Conservation (phyloP, 176 grass and related monocot species). For the Oropetium thomaeum region DNA sequence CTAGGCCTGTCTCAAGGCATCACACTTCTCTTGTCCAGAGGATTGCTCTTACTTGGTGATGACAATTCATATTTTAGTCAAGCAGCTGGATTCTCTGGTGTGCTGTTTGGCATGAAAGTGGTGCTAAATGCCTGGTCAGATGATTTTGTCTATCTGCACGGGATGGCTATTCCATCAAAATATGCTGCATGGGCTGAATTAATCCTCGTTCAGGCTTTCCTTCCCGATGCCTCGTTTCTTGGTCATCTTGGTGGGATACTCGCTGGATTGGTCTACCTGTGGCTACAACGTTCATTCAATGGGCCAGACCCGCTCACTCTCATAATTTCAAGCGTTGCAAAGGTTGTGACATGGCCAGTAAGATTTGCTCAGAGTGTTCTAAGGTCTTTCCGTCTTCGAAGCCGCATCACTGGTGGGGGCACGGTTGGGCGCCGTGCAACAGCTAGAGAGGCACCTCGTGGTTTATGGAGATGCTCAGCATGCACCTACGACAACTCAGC, state of each 20-base stretch:
- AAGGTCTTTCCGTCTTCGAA: not conserved
- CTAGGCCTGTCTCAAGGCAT: conserved; percentile 79
- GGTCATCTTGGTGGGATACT: conserved; percentile 87
- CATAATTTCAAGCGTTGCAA: conserved; percentile 45
- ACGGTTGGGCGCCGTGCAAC: conserved; percentile 39
- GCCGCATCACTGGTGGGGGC: conserved; percentile 34
- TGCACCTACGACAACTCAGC: conserved; percentile 84
- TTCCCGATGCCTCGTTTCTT: conserved; percentile 74
- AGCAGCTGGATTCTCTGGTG: conserved; percentile 84
- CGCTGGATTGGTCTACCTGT: conserved; percentile 74
- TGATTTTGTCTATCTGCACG: conserved; percentile 53
- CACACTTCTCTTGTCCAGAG: conserved; percentile 58
- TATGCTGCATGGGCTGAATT: conserved; percentile 90
- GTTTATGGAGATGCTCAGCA: conserved; percentile 65
- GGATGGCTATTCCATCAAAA: conserved; percentile 73
- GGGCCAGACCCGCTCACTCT: conserved; percentile 45
- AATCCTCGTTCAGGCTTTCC: conserved; percentile 82
- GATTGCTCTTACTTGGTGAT: conserved; percentile 53
- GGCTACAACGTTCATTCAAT: conserved; percentile 46
- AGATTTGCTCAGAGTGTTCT: conserved; percentile 48
- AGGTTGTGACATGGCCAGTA: conserved; percentile 71
- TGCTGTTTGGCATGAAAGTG: conserved; percentile 89
- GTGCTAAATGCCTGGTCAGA: conserved; percentile 72
- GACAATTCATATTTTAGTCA: conserved; percentile 57
- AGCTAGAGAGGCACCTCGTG: conserved; percentile 9